Evolutionary conservation across 441 rosid species (phyloP).

Genomic region (Kokia cookei): DNA sequence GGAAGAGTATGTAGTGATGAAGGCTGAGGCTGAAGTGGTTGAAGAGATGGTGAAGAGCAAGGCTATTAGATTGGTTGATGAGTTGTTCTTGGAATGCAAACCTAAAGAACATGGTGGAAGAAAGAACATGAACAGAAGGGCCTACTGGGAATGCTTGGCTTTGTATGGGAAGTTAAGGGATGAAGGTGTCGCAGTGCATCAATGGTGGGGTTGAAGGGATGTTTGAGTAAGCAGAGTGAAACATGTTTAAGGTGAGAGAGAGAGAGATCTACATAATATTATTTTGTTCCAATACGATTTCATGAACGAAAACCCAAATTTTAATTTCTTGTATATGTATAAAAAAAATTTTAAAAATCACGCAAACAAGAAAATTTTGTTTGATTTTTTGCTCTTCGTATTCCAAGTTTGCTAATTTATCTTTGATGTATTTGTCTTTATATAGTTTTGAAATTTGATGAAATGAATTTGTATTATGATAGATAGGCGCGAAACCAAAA

Average conservation of each 20-base stretch:
- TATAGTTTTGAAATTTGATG: not conserved
- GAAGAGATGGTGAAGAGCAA: constrained; percentile 65
- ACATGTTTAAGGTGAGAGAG: not conserved
- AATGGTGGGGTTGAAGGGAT: constrained; percentile 49
- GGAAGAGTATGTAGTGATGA: constrained; percentile 74
- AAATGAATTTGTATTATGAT: not conserved
- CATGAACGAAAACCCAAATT: too few relatives aligned
- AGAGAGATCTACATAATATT: not conserved
- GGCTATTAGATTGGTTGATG: constrained; percentile 66
- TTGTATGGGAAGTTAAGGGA: constrained; percentile 49
- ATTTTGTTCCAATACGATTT: too few relatives aligned
- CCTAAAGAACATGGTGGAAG: constrained; percentile 28
- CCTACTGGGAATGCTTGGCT: constrained; percentile 59
- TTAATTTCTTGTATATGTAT: too few relatives aligned
- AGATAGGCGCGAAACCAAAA: too few relatives aligned
- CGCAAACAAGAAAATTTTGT: too few relatives aligned
- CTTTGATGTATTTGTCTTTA: not conserved
- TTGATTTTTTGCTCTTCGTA: not conserved
- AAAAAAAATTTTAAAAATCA: not conserved
- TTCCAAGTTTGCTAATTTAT: not conserved
- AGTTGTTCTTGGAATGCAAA: constrained; percentile 82
- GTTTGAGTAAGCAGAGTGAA: not conserved
- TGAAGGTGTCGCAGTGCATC: constrained; percentile 54
- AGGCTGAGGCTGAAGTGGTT: constrained; percentile 78
- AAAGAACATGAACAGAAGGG: constrained; percentile 23